A percentile compares a stretch with the other conserved stretches of the same genome.
phyloP scores from a whole-genome alignment of 2,329 filamentous ascomycete genomes.

The Fusarium napiforme region DNA sequence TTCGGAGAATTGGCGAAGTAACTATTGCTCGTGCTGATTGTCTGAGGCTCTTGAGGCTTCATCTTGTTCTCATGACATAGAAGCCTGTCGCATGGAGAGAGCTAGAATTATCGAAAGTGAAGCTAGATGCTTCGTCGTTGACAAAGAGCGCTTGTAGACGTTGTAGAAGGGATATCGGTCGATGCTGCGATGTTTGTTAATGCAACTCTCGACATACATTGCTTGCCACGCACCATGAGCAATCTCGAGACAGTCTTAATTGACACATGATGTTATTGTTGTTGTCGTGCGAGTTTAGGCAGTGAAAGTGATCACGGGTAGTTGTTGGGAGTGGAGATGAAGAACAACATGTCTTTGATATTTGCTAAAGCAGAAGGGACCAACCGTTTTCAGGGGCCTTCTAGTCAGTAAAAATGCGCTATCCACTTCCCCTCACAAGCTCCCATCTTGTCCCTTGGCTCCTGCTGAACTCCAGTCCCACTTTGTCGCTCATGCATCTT shows the following conservation, averaged over 20 bases:
- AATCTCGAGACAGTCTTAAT: not conserved
- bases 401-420: not conserved
- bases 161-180: not conserved
- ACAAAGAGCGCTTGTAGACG: not conserved
- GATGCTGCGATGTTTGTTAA: not conserved
- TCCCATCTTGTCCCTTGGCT: not conserved
- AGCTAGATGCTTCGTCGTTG: not conserved
- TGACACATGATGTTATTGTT: not conserved
- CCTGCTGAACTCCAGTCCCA: not conserved
- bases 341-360: not conserved
- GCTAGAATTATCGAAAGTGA: not conserved
- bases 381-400: not conserved
- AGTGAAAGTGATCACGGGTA: not conserved
- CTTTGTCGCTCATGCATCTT: not conserved
- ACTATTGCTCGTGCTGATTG: not conserved
- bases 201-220: not conserved
- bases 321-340: not conserved
- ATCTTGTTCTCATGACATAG: not conserved
- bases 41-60: not conserved
- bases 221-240: not conserved
- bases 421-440: not conserved
- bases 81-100: not conserved
- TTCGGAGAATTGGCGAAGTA: not conserved
- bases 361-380: not conserved
- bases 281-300: not conserved